A percentile compares a stretch with the other conserved stretches of the same genome.
Conservation (phyloP, 1,284 basidiomycete species). For the Tilletiopsis washingtonensis region DNA sequence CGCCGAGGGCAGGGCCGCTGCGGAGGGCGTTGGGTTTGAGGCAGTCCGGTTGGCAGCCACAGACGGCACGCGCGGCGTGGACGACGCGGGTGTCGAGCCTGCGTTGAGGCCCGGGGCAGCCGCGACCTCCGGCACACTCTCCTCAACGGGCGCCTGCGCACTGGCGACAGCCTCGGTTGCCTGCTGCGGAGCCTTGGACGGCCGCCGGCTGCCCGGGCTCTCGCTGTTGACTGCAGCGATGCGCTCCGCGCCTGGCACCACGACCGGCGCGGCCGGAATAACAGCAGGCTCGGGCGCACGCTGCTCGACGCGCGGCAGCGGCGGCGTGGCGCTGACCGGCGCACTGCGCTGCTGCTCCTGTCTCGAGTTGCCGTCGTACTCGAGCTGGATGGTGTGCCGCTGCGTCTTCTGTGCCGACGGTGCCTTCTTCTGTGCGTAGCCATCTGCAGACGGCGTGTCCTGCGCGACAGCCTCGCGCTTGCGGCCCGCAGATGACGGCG, state of each 20-base stretch:
- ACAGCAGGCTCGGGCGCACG: slow-evolving; percentile 11
- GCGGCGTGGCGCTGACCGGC: not conserved
- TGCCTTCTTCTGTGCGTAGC: slow-evolving; percentile 1
- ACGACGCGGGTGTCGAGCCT: not conserved
- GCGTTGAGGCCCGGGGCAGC: no score
- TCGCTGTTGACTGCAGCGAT: slow-evolving; percentile 3
- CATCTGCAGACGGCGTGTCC: not conserved
- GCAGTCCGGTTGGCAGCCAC: not conserved
- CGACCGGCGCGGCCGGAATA: slow-evolving; percentile 9
- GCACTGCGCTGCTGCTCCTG: not conserved
- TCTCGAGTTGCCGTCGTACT: slow-evolving; percentile 20
- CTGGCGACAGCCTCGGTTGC: no score
- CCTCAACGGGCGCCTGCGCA: no score
- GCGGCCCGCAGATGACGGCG: no score
- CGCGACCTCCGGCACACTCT: no score
- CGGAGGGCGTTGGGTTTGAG: not conserved
- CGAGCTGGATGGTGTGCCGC: slow-evolving; percentile 42
- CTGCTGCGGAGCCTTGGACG: not conserved
- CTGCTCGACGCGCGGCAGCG: slow-evolving; percentile 7
- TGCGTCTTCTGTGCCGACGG: slow-evolving; percentile 18
- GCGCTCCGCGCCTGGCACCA: slow-evolving; percentile 17
- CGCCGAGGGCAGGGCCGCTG: slow-evolving; percentile 14
- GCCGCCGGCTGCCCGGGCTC: not conserved
- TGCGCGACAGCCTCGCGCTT: not conserved
- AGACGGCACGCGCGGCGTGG: not conserved